These are phyloP conservation scores for Gracilaria domingensis DNA, from an alignment of 23 red algal species.

Conservation along the genomic window DNA sequence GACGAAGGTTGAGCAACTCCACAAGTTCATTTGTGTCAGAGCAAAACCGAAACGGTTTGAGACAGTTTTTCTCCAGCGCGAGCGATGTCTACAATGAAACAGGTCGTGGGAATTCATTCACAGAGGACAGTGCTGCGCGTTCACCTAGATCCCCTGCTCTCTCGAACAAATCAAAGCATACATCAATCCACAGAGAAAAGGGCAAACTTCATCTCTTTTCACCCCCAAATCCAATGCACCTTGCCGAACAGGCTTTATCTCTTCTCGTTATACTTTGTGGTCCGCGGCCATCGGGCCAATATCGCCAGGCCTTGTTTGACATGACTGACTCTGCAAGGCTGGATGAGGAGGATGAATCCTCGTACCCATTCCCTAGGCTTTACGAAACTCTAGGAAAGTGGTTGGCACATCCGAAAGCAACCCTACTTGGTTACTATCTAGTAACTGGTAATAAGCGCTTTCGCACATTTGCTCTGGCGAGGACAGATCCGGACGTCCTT, in stretches of 20 bases:
- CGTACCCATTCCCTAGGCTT: constrained; percentile 45
- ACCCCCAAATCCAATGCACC: neutral
- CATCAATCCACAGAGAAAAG: neutral
- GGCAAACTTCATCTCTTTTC: neutral
- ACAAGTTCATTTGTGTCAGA: constrained; percentile 15
- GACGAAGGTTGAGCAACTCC: constrained; percentile 4
- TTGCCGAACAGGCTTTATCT: constrained; percentile 48
- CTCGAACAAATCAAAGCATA: neutral
- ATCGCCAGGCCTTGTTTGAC: constrained; percentile 39
- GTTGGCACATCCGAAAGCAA: constrained; percentile 58
- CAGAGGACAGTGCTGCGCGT: neutral
- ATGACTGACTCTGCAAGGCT: constrained; percentile 22
- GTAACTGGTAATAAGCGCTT: constrained; percentile 49
- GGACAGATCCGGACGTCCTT: constrained; percentile 62
- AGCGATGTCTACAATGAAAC: neutral
- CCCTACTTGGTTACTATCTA: constrained; percentile 60
- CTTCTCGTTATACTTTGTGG: constrained; percentile 55
- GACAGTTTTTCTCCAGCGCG: neutral
- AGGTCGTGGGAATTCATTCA: neutral
- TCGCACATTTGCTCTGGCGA: constrained; percentile 59
- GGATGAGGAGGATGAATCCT: neutral
- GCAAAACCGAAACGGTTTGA: neutral
- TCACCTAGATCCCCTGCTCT: constrained; percentile 30
- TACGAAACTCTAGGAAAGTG: constrained; percentile 58
- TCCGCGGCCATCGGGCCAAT: constrained; percentile 28